Conservation (phyloP, 2,329 filamentous ascomycete species). For the Fusarium citri region DNA sequence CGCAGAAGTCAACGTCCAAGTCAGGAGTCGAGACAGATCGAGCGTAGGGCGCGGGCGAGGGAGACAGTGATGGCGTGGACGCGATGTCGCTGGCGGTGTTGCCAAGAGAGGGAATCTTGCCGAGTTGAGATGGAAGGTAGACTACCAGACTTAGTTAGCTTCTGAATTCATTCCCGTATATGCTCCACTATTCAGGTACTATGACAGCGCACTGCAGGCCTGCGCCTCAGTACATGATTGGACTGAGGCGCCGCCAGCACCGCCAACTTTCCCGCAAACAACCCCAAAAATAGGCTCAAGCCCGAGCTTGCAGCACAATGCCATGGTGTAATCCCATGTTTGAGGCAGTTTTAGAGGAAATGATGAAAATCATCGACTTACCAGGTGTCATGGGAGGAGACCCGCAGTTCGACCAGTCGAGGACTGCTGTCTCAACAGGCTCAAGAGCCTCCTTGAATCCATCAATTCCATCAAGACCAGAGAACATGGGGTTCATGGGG, state of each 20-base stretch:
- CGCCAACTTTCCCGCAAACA: slow-evolving; percentile 23
- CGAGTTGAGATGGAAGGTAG: slow-evolving; percentile 61
- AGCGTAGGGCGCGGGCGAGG: slow-evolving; percentile 84
- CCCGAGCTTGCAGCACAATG: slow-evolving; percentile 28
- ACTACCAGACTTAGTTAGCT: slow-evolving; percentile 58
- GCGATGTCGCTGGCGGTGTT: slow-evolving; percentile 76
- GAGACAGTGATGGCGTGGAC: slow-evolving; percentile 84
- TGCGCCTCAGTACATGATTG: slow-evolving; percentile 37
- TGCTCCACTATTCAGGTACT: slow-evolving; percentile 41
- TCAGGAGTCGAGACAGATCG: slow-evolving; percentile 72
- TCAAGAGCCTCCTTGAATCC: slow-evolving; percentile 78
- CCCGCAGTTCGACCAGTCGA: slow-evolving; percentile 80
- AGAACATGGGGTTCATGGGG: slow-evolving; percentile 84
- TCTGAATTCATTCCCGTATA: slow-evolving; percentile 31
- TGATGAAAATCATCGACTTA: slow-evolving; percentile 64
- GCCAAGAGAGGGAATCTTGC: slow-evolving; percentile 69
- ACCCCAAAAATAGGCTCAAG: slow-evolving; percentile 39
- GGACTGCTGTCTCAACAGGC: slow-evolving; percentile 77
- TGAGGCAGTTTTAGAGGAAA: slow-evolving; percentile 8
- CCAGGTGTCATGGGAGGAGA: slow-evolving; percentile 92
- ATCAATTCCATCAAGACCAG: slow-evolving; percentile 73
- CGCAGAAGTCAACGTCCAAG: slow-evolving; percentile 85
- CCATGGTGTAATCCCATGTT: slow-evolving; percentile 17
- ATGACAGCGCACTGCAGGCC: slow-evolving; percentile 38
- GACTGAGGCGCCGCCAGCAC: slow-evolving; percentile 24